Base-by-base conservation (phyloP, 164 flowering plant species). In the Platanus orientalis region DNA sequence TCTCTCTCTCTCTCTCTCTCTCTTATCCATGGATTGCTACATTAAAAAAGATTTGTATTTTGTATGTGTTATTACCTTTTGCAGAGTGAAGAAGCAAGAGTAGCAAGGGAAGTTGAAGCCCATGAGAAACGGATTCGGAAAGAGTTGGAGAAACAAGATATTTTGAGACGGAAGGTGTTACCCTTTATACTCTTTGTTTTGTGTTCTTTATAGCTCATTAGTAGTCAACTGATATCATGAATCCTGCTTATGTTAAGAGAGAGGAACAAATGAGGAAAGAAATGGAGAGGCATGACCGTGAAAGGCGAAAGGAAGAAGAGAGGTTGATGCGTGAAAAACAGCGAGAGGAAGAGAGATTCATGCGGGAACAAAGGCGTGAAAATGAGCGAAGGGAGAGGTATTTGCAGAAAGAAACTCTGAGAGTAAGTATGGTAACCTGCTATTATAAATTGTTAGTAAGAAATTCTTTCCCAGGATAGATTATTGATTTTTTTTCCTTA, bases 281-380 rank as follows among this genome's bases (percentile, higher is more conserved):
- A 69, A 86, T 90, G 89, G 98, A 92, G 75, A 86, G 79, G 71
- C 93, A 81, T 53, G 98, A 92, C 30, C 90, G 96, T 56, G 98
- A 92, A 73, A 82, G 93, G 62, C 75, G 92, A 66, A 92, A 85
- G 69, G 98, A 92, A 77, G 96, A 90, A 69, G 98, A 92, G 67
- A 84, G 90, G 73, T 66, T 86, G 60, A 60, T 88, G 76, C 93
- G 98, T 55, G 98, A 92, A 78, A 88, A 73, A 74, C 97, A 75
- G 73, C 76, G 94, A 52, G 96, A 90, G 74, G 97, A 86, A 70
- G 98, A 90, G 72, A 79, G 92, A 49, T 85, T 64, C 72, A 82
- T 73, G 62, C 71, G 88, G 59, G 98, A 92, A 71, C 96, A 87
- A 72, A 87, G 76, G 71, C 98, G 98, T 77, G 98, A 92, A 73